Base-by-base conservation (phyloP, 2,329 filamentous ascomycete species). In the Setomelanomma holmii region DNA sequence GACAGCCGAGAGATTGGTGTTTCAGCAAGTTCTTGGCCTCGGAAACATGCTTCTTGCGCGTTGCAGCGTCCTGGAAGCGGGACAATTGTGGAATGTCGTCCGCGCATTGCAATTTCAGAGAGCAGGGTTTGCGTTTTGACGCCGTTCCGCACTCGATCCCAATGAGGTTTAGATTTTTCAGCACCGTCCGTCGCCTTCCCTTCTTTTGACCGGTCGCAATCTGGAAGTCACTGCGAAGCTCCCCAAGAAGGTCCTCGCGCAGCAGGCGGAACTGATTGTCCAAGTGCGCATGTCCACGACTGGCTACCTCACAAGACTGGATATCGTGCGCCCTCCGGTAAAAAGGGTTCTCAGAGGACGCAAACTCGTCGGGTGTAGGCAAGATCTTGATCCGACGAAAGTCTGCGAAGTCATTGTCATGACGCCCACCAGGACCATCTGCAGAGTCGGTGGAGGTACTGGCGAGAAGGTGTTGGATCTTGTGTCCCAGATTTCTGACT, bases 241-340 rank as follows among this genome's bases (percentile, higher is more conserved):
- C 87, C 0, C 79, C 83, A 0, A 91, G 72, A 80, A 91, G 86
- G 55, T 91, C 89, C 60, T 92, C 88, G 2, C 89, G 77, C 0
- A 90, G 75, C 0, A 91, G 79, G 0, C 89, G 86, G 57, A 89
- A 93, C 45, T 90, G 86, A 63, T 88, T 89, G 61, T 90, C 89
- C 0, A 89, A 69, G 64, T 91, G 86, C 0, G 75, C 69, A 0
- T 72, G 71, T 0, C 80, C 68, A 1, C 84, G 79, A 0, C 68
- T 60, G 1, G 75, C 52, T 11, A 64, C 24, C 1, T 75, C 50
- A 0, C 69, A 53, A 1, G 82, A 71, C 1, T 76, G 69, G 0
- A 88, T 74, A 1, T 82, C 82, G 4, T 80, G 75, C 0, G 81
- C 79, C 0, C 74, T 78, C 5, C 82, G 80, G 39, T 86, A 84